Base-by-base conservation (phyloP, 495 filamentous ascomycete species). In the Hypoxylon subgilvum region DNA sequence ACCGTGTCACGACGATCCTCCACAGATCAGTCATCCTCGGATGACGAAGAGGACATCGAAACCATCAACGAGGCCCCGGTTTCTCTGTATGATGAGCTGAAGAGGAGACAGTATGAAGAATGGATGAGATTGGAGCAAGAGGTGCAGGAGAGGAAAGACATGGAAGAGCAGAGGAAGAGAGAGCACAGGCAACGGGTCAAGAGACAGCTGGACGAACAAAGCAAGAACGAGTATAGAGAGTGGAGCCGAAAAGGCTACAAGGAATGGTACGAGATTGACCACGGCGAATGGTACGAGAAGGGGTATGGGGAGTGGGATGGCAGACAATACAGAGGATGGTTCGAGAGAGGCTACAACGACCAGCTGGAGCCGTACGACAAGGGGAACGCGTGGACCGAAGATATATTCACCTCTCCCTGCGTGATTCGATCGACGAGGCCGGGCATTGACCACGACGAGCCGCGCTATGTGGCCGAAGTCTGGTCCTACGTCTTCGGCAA, bases 391-490 rank as follows among this genome's bases (percentile, higher is more conserved):
- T 10, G 10, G 10, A 30, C 7, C 13, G 39, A 42, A 42, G 13
- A 30, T 2, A 6, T 13, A 7, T 22, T 3, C n/a, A n/a, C 16
- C 2, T 4, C 14, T 30, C 23, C 31, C 12, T 35, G 22, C 23
- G 18, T 23, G 5, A 27, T 44, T n/a, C 22, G 12, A 1, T 6
- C 18, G 7, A 5, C 18, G 13, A 5, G 41, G 12, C 41, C 13
- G 21, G 25, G 14, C 6, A 14, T 45, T 2, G 27, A 45, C n/a
- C 13, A 32, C 16, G 14, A 38, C 13, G 34, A 16, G 42, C 41
- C 23, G 10, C 27, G 27, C n/a, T 21, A 44, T n/a, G 32, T 45
- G 42, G 27, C 42, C 27, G 27, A 45, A 27, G 17, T 45, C n/a
- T 45, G 42, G 42, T 45, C 27, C 9, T 31, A 19, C 27, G 0